Evolutionary conservation across 2,329 filamentous ascomycete genomes (phyloP).

Genomic region (Trichoderma breve): DNA sequence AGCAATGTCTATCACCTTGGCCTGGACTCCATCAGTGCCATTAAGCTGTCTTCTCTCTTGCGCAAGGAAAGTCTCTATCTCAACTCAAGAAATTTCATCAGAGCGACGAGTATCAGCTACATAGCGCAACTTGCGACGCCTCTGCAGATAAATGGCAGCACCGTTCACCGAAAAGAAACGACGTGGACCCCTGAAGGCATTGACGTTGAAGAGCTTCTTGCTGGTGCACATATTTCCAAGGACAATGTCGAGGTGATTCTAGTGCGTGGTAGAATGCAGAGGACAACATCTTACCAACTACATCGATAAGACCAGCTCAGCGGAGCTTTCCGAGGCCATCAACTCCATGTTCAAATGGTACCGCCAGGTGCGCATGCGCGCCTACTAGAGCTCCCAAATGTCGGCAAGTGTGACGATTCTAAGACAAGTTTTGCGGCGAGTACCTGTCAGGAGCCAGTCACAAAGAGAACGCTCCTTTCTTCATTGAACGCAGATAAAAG

Average conservation of each 20-base stretch:
- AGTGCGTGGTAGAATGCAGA: slow-evolving; percentile 68
- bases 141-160: background rate
- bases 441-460: no score
- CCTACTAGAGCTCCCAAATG: no score
- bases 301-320: slow-evolving; percentile 18
- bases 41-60: slow-evolving; percentile 74
- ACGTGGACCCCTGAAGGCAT: slow-evolving; percentile 38
- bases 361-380: background rate
- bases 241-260: slow-evolving; percentile 55
- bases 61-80: slow-evolving; percentile 61
- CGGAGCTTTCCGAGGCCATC: slow-evolving; percentile 23
- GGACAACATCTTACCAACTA: slow-evolving; percentile 57
- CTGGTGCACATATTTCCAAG: slow-evolving; percentile 39
- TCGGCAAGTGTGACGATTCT: no score
- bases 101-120: slow-evolving; percentile 59
- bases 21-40: slow-evolving; percentile 86
- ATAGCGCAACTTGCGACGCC: slow-evolving; percentile 49
- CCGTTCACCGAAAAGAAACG: background rate
- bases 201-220: slow-evolving; percentile 41
- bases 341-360: slow-evolving; percentile 22
- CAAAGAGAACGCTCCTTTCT: no score
- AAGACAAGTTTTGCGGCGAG: no score
- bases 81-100: slow-evolving; percentile 69
- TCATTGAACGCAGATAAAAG: no score
- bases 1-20: slow-evolving; percentile 79